These are phyloP conservation scores for Plantago lanceolata DNA, from an alignment of 305 asterid species.

Conservation along the genomic window DNA sequence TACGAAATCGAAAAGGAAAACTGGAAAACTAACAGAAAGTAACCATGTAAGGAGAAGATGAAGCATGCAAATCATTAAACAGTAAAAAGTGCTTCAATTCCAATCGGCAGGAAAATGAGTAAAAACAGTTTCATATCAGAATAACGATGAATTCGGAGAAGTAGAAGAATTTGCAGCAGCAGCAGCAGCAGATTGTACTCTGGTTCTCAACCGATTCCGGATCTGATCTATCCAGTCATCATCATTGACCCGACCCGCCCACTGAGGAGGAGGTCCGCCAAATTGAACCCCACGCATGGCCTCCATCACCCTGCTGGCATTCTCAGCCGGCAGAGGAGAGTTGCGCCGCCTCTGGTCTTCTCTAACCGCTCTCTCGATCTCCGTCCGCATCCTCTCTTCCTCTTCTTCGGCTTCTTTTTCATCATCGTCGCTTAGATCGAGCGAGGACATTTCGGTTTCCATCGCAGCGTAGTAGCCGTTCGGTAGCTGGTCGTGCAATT, in stretches of 20 bases:
- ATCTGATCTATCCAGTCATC: slow-evolving; percentile 64
- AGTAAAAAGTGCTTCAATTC: too few species aligned
- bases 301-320: slow-evolving; percentile 67
- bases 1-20: too few species aligned
- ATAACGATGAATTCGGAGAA: not conserved
- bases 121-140: too few species aligned
- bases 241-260: slow-evolving; percentile 66
- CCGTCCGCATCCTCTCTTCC: slow-evolving; percentile 39
- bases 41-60: too few species aligned
- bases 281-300: slow-evolving; percentile 78
- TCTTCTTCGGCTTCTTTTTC: slow-evolving; percentile 34
- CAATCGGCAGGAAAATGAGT: too few species aligned
- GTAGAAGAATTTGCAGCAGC: slow-evolving; percentile 29
- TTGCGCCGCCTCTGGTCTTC: slow-evolving; percentile 79
- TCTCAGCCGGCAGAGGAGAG: slow-evolving; percentile 68
- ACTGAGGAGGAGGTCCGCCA: slow-evolving; percentile 61
- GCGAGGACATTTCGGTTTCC: slow-evolving; percentile 50
- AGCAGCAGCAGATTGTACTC: slow-evolving; percentile 31
- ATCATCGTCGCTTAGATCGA: slow-evolving; percentile 55
- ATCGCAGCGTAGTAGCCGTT: slow-evolving; percentile 45
- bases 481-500: slow-evolving; percentile 26
- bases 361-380: slow-evolving; percentile 54
- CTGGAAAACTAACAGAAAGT: too few species aligned
- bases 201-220: slow-evolving; percentile 31
- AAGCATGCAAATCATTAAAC: too few species aligned